A percentile compares a stretch with the other conserved stretches of the same genome.
phyloP scores from a whole-genome alignment of 768 basidiomycete species.

The Lyophyllum semitale region DNA sequence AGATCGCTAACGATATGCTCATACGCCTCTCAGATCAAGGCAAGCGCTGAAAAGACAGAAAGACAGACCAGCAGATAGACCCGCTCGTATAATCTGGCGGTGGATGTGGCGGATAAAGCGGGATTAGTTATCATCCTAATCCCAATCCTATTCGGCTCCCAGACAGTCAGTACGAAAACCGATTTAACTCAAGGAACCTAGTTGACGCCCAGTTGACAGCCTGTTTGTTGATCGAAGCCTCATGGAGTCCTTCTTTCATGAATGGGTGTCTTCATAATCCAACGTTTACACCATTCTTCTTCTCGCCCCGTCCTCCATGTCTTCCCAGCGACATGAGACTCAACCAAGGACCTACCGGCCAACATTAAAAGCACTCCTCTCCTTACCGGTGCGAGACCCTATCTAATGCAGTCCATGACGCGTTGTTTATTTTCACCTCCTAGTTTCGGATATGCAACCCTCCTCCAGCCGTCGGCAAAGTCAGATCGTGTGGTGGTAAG shows the following conservation, averaged over 20 bases:
- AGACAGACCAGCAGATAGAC: too few relatives aligned
- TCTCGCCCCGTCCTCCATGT: constrained; percentile 13
- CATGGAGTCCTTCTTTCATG: constrained; percentile 4
- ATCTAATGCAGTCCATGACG: neutral
- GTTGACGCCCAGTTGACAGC: constrained; percentile 12
- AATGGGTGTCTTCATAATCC: constrained; percentile 7
- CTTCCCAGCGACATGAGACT: constrained; percentile 18
- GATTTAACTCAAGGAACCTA: constrained; percentile 9
- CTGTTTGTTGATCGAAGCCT: constrained; percentile 21
- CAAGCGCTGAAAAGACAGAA: too few relatives aligned
- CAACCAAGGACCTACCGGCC: constrained; percentile 29
- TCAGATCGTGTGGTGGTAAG: constrained; percentile 62
- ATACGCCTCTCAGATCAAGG: too few relatives aligned
- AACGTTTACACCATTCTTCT: constrained; percentile 1
- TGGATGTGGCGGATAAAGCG: neutral
- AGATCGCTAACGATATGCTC: too few relatives aligned
- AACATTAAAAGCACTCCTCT: constrained; percentile 32
- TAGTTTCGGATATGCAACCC: constrained; percentile 66
- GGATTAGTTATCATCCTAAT: too few relatives aligned
- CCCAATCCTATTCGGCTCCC: constrained; percentile 18
- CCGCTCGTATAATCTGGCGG: too few relatives aligned
- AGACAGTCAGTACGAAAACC: neutral
- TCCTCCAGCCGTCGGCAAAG: constrained; percentile 67
- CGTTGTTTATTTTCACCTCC: constrained; percentile 1
- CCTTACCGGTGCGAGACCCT: constrained; percentile 35